These are phyloP conservation scores for Sugiyamaella sp. DNA, from an alignment of 1,139 yeast genomes.

Conservation along the genomic window DNA sequence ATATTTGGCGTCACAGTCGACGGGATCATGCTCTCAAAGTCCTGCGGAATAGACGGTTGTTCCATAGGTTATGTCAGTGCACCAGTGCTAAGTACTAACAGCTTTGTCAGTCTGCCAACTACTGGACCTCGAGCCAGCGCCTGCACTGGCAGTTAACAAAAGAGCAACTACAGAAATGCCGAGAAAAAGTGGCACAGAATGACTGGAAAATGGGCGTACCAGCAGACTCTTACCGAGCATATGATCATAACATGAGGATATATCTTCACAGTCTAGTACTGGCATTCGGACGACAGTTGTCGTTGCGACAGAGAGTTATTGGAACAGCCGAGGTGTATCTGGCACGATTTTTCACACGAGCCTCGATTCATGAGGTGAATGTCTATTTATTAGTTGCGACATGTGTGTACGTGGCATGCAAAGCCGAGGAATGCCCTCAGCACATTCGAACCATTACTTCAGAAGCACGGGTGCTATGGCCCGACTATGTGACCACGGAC, in stretches of 20 bases:
- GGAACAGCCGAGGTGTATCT: slow-evolving; percentile 89
- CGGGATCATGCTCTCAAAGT: too few species aligned
- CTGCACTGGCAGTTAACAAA: slow-evolving; percentile 62
- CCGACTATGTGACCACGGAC: slow-evolving; percentile 91
- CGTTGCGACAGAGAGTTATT: slow-evolving; percentile 77
- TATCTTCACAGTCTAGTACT: slow-evolving; percentile 55
- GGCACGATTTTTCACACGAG: slow-evolving; percentile 71
- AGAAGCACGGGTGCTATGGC: slow-evolving; percentile 92
- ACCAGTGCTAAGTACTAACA: slow-evolving; percentile 6
- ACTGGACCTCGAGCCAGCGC: slow-evolving; percentile 70
- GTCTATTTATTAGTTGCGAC: slow-evolving; percentile 80
- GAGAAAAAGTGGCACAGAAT: slow-evolving; percentile 42
- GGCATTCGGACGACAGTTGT: slow-evolving; percentile 75
- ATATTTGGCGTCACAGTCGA: too few species aligned
- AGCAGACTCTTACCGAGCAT: slow-evolving; percentile 35
- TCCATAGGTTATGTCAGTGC: too few species aligned
- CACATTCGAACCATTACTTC: slow-evolving; percentile 81
- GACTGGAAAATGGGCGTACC: slow-evolving; percentile 35
- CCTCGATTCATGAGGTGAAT: slow-evolving; percentile 78
- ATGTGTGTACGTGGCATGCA: slow-evolving; percentile 86
- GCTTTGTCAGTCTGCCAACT: slow-evolving; percentile 49
- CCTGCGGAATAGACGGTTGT: too few species aligned
- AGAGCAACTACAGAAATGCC: slow-evolving; percentile 48
- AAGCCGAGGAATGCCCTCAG: slow-evolving; percentile 93
- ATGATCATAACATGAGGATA: slow-evolving; percentile 47